Base-by-base conservation (phyloP, 1,139 yeast genomes). In the Nakaseomyces sp. region DNA sequence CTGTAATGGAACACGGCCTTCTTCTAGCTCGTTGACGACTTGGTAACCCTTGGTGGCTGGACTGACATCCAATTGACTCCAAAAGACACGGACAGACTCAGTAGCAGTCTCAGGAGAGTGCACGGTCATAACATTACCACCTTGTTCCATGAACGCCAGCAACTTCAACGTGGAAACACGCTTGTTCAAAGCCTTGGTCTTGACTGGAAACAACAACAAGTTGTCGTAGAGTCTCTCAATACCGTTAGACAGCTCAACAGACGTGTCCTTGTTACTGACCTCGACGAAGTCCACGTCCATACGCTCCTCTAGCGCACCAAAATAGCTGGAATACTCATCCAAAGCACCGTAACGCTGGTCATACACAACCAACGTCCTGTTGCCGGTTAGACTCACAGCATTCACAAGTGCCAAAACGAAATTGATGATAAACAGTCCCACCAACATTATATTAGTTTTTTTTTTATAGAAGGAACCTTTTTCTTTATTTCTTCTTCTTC, bases 11-110 rank as follows among this genome's bases (percentile, higher is more conserved):
- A 65, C 43, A 9, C 18, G 32, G 10, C 45, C 45, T 6, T 58
- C 55, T 28, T 63, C 67, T 65, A 86, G 87, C 61, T 84, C 83
- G 63, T 88, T 96, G 10, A 73, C 65, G 45, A 82, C 68, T 47
- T 70, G 65, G 62, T 77, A 81, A 43, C 79, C 81, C 59, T 79
- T 82, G 46, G 96, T 95, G 36, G 95, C 74, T 47, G 96, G 86
- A 56, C 72, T 77, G 43, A 93, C 80, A 24, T 96, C 98, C 53
- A 88, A 66, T 62, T 89, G 89, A 54, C 80, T 77, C 55, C 86
- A 73, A 55, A 83, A 81, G 5, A 73, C 67, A 48, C 88, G 75
- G 26, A 82, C 65, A 18, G 81, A 76, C 40, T 83, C 88, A 24
- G 93, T 85, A 22, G 79, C 68, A n/a, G 81, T 81, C 22, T 57